A percentile compares a stretch with the other conserved stretches of the same genome.
Conservation (phyloP, 257 asterid genomes). For the Pogostemon cablin region DNA sequence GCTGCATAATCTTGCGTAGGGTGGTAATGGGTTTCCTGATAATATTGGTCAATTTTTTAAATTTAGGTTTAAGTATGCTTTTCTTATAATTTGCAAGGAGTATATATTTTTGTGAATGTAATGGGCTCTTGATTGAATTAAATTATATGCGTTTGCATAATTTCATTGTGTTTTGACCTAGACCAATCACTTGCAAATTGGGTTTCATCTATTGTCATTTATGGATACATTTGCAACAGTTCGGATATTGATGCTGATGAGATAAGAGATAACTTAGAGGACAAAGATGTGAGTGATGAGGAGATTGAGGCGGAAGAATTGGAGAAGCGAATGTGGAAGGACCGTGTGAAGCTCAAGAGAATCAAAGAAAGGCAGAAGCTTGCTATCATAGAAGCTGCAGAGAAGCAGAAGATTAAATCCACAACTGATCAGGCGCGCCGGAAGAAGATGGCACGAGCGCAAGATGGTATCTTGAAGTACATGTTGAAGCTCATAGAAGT, state of each 20-base stretch:
- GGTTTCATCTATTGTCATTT: background rate
- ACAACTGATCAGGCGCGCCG: slow-evolving; percentile 47
- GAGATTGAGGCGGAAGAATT: slow-evolving; percentile 53
- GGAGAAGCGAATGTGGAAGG: slow-evolving; percentile 60
- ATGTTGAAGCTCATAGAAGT: slow-evolving; percentile 63
- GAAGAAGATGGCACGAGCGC: slow-evolving; percentile 56
- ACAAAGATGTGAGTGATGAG: slow-evolving; percentile 52
- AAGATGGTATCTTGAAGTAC: slow-evolving; percentile 57
- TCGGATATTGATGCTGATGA: slow-evolving; percentile 47
- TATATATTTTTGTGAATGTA: background rate
- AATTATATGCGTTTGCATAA: background rate
- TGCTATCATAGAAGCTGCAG: slow-evolving; percentile 40
- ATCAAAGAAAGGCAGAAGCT: slow-evolving; percentile 47
- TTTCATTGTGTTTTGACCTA: background rate
- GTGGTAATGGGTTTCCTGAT: background rate
- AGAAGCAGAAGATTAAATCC: slow-evolving; percentile 41
- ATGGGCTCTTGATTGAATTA: slow-evolving; percentile 17
- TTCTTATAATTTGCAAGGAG: background rate
- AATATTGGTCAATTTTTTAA: background rate
- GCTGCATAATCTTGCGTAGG: background rate
- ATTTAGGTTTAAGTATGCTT: slow-evolving; percentile 7
- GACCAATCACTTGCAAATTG: slow-evolving; percentile 6
- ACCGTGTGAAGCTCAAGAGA: slow-evolving; percentile 45
- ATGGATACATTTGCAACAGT: slow-evolving; percentile 32
- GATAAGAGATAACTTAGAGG: slow-evolving; percentile 38